These are phyloP conservation scores for Marasmius fiardii DNA, from an alignment of 1,284 basidiomycete genomes.

Conservation along the genomic window DNA sequence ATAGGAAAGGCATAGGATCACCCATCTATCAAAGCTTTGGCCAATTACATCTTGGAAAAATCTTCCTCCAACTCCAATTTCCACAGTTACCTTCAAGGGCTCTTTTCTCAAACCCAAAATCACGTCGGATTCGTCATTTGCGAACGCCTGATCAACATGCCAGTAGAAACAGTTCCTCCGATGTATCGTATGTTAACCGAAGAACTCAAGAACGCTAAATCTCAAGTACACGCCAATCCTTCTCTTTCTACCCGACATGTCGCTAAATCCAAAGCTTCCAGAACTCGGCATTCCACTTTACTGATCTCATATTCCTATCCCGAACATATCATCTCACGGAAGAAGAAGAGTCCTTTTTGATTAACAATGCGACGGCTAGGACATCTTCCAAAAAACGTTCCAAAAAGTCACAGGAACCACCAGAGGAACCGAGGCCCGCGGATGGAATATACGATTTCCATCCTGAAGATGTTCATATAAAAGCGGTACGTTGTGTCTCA, in stretches of 20 bases:
- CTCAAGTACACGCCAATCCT: slow-evolving; percentile 45
- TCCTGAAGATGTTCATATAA: slow-evolving; percentile 79
- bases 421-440: slow-evolving; percentile 24
- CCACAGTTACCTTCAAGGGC: slow-evolving; percentile 45
- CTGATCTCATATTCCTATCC: slow-evolving; percentile 71
- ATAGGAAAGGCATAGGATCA: slow-evolving; percentile 49
- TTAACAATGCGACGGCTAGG: slow-evolving; percentile 30
- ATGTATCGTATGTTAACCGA: slow-evolving; percentile 85
- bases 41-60: slow-evolving; percentile 65
- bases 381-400: slow-evolving; percentile 15
- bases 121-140: slow-evolving; percentile 82
- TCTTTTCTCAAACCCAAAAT: slow-evolving; percentile 47
- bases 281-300: slow-evolving; percentile 69
- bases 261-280: slow-evolving; percentile 24
- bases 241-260: neutral
- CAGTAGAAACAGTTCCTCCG: slow-evolving; percentile 84
- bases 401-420: slow-evolving; percentile 32
- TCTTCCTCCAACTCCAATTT: slow-evolving; percentile 44
- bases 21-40: slow-evolving; percentile 66
- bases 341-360: slow-evolving; percentile 50
- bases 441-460: slow-evolving; percentile 75
- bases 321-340: slow-evolving; percentile 66
- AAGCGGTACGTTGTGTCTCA: slow-evolving; percentile 42
- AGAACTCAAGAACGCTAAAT: slow-evolving; percentile 71
- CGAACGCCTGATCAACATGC: slow-evolving; percentile 90